Evolutionary conservation across 208 protist species (phyloP), one percentile per base, ranked within the genome.

Genomic region (Acanthamoeba healyi): DNA sequence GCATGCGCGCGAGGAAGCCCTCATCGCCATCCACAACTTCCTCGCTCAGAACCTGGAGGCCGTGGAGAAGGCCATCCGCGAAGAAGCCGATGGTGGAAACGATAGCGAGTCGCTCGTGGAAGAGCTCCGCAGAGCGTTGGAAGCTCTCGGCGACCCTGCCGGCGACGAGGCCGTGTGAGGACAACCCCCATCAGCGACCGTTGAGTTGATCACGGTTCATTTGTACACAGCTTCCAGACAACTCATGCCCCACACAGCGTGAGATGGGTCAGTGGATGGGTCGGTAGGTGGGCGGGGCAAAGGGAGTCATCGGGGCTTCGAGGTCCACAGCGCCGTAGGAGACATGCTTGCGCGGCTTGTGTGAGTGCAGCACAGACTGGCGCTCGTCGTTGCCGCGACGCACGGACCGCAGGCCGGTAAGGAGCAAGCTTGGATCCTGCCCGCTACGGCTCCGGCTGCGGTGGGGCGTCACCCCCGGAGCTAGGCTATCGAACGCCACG

Each of bases 321-420:
- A 86, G 24, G 32, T 86, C 77, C 12, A 86, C 44, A 26, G 77
- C 77, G n/a, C 77, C 77, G 34, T 86, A 86, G 44, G 77, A 86
- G 44, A 86, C 77, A 44, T 54, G 42, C 77, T 86, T 86, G 26
- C 77, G 77, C 24, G 44, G n/a, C 44, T 38, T 86, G 24, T 58
- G 38, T n/a, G 77, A 86, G 7, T n/a, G 77, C 44, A 86, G 24
- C 44, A 86, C 77, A 14, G 77, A 86, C 9, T 49, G 44, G 7
- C 32, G 12, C 46, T 86, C 77, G 0, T 56, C 77, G 24, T 29
- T 6, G 12, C 77, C 77, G 19, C 77, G 77, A 5, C 77, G 22
- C 77, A 86, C 42, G 14, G 77, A 86, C 15, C 77, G 77, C 26
- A 86, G 77, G 38, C 44, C 77, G 5, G 77, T 86, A 14, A 86